A percentile compares a stretch with the other conserved stretches of the same genome.
These are phyloP conservation scores for Rhizodiscina lignyota DNA, from an alignment of 495 filamentous ascomycete species.

Conservation along the genomic window DNA sequence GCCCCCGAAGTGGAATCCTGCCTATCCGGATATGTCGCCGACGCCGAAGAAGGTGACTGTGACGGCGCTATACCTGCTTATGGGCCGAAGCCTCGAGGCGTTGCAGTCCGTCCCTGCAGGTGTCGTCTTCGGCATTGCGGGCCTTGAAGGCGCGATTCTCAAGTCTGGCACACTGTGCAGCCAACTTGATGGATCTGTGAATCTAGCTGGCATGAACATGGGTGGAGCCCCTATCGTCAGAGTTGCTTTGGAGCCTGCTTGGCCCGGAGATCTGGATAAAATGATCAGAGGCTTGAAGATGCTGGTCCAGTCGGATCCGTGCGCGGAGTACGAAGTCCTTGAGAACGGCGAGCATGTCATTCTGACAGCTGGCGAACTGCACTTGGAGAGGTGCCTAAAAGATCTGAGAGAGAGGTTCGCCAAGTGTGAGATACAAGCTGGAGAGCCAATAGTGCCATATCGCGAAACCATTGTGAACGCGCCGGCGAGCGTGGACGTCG, in stretches of 20 bases:
- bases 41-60: constrained; percentile 73
- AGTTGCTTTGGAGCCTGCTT: constrained; percentile 79
- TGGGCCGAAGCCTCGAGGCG: constrained; percentile 79
- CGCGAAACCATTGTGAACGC: constrained; percentile 80
- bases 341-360: constrained; percentile 91
- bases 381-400: constrained; percentile 85
- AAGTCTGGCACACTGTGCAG: constrained; percentile 93
- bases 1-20: constrained; percentile 79
- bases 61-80: constrained; percentile 82
- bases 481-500: constrained; percentile 62
- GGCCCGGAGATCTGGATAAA: constrained; percentile 75
- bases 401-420: constrained; percentile 90
- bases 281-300: constrained; percentile 81
- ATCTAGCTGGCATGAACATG: constrained; percentile 73
- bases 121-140: constrained; percentile 89
- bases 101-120: constrained; percentile 78
- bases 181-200: constrained; percentile 74
- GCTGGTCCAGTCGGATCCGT: constrained; percentile 89
- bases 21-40: constrained; percentile 54
- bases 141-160: constrained; percentile 76
- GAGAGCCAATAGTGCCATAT: constrained; percentile 89
- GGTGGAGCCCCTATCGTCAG: constrained; percentile 78
- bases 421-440: constrained; percentile 84
- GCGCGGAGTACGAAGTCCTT: constrained; percentile 87
- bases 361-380: constrained; percentile 82